Base-by-base conservation (phyloP, 2,329 filamentous ascomycete genomes). In the Neonectria sp. region DNA sequence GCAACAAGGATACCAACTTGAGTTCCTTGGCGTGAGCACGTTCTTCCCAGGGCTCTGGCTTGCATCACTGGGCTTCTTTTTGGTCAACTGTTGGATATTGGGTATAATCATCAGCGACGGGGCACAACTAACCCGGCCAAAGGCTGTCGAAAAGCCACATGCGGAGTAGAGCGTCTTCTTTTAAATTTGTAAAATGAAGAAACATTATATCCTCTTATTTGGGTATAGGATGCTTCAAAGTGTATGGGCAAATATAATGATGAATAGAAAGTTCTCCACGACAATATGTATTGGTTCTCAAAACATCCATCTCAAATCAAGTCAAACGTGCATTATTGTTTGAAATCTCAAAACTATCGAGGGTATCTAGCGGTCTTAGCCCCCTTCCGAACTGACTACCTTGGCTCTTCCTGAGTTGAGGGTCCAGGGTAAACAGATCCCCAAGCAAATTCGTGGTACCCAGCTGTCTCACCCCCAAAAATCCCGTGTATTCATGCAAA, bases 11-110 rank as follows among this genome's bases (percentile, higher is more conserved):
- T 97, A 89, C 77, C 84, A 86, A 66, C 88, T 96, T 2, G 93
- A 96, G 78, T 95, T 95, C 70, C 81, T 97, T 3, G 96, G 95
- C 0, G 76, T 85, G 25, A 95, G 94, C 68, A 95, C 92, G 0
- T 99, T 98, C 77, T 87, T 94, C 11, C 95, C 95, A 0, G 95
- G 95, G 0, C 83, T 99, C 1, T 98, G 94, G 90, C 70, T 88
- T 0, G 86, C 94, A 0, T 92, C 93, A 0, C 79, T 97, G 15
- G 82, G 83, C 0, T 98, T 99, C 82, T 98, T 98, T 78, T 79
- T 90, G 2, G 88, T 95, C 17, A 98, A 99, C 79, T 91, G 91
- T 73, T 97, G 94, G 90, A 93, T 98, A 61, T 79, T 99, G 45
- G 93, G 93, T 0, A 84, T 97, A 53, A 90, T 98, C 49, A 87